Conservation (phyloP, 371 early-diverging fungal species). For the Paraphysoderma sedebokerense region DNA sequence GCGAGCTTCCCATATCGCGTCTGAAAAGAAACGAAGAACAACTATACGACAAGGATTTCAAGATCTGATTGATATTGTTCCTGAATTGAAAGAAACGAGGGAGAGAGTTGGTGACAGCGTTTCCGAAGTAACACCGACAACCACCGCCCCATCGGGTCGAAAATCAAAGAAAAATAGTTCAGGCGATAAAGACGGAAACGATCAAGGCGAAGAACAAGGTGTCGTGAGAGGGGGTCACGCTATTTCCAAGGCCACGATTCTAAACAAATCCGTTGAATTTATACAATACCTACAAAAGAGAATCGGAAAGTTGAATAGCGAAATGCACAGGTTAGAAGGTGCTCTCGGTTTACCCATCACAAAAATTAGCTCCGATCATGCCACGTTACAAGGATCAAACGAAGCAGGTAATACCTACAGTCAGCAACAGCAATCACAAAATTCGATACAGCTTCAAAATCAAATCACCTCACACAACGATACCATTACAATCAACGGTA, state of each 20-base stretch:
- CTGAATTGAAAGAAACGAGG: not conserved
- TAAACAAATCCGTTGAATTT: not conserved
- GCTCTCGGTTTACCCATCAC: too few relatives aligned
- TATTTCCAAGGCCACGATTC: not conserved
- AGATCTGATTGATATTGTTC: not conserved
- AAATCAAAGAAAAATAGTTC: not conserved
- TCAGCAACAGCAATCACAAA: too few relatives aligned
- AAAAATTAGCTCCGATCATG: too few relatives aligned
- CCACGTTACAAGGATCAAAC: too few relatives aligned
- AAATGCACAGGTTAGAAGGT: too few relatives aligned
- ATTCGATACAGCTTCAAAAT: too few relatives aligned
- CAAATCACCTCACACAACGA: too few relatives aligned
- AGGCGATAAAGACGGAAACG: not conserved
- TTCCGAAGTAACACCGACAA: too few relatives aligned
- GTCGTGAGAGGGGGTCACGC: not conserved
- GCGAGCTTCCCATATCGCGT: not conserved
- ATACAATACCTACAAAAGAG: not conserved
- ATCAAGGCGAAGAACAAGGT: not conserved
- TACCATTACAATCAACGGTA: too few relatives aligned
- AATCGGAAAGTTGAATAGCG: not conserved
- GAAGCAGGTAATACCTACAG: too few relatives aligned
- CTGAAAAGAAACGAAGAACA: not conserved
- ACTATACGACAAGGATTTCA: not conserved
- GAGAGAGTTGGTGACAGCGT: not conserved
- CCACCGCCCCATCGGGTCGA: not conserved